Evolutionary conservation across 352 stramenopile species (phyloP), one percentile per base, ranked within the genome.

Genomic region (Salisapilia sapeloensis): DNA sequence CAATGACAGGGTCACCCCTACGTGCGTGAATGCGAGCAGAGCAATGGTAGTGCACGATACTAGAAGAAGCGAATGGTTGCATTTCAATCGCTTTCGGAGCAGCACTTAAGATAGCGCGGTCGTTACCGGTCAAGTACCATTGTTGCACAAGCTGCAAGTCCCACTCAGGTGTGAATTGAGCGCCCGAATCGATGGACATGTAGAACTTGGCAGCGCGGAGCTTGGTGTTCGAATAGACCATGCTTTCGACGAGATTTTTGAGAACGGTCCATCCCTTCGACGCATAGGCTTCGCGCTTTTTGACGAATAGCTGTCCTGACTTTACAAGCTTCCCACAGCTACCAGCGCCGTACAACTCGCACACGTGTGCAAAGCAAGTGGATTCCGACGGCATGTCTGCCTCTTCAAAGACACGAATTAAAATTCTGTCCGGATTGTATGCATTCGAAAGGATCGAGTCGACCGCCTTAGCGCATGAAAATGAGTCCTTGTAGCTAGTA

Each of bases 1-100:
- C 65, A 18, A 92, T 63, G 17, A 87, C 52, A 0, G 71, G 55
- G 14, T 82, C 67, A 4, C 24, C 2, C 1, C 40, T 46, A 33
- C 77, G 81, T 14, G 66, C 71, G 35, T 81, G 60, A 30, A 92
- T 84, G n/a, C 58, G 76, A 10, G 72, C 70, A 9, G 70, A 84
- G 44, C 76, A 92, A 15, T 82, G 66, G n/a, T n/a, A n/a, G 28
- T 86, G 34, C 17, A 87, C 50, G 6, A 74, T 46, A 2, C 48
- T 64, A 7, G 40, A 39, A 39, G 53, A 55, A 4, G 37, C 49
- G 19, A 64, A 26, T 2, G 33, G 47, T 8, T 60, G 49, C 14
- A 75, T 37, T 22, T 74, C 55, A 19, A 79, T 21, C 1, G 75
- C 46, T 28, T 72, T 77, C 7, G 72, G 76, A 0, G 62, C 46